Conservation (phyloP, 179 eudicot genomes). For the Vitellaria paradoxa region DNA sequence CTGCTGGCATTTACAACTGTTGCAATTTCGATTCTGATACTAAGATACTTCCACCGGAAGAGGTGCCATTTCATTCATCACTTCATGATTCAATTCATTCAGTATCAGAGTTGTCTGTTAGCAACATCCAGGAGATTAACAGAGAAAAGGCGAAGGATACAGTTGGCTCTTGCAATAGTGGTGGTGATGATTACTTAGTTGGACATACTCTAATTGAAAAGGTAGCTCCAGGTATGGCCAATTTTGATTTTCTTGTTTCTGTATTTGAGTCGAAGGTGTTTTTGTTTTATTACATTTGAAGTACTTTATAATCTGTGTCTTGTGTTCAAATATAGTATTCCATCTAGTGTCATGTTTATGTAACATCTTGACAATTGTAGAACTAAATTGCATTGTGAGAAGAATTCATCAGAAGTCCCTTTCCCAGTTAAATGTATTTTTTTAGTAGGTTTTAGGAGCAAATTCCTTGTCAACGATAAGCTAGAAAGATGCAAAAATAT, state of each 20-base stretch:
- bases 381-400: too few species aligned
- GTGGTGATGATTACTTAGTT: conserved; percentile 17
- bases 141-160: conserved; percentile 25
- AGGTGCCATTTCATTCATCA: conserved; percentile 34
- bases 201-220: conserved; percentile 18
- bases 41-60: conserved; percentile 66
- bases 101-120: conserved; percentile 18
- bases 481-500: too few species aligned
- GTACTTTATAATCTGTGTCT: too few species aligned
- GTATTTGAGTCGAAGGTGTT: too few species aligned
- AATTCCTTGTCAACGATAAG: too few species aligned
- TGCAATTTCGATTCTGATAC: conserved; percentile 58
- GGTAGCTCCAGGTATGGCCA: conserved; percentile 32
- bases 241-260: background rate
- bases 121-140: conserved; percentile 19
- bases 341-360: too few species aligned
- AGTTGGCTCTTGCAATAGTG: conserved; percentile 21
- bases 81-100: conserved; percentile 32
- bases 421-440: too few species aligned
- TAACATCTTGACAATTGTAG: too few species aligned
- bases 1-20: conserved; percentile 67
- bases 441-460: too few species aligned
- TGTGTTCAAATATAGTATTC: too few species aligned
- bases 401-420: too few species aligned
- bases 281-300: too few species aligned